Conservation (phyloP, 2,329 filamentous ascomycete species). For the Shiraia sp. region DNA sequence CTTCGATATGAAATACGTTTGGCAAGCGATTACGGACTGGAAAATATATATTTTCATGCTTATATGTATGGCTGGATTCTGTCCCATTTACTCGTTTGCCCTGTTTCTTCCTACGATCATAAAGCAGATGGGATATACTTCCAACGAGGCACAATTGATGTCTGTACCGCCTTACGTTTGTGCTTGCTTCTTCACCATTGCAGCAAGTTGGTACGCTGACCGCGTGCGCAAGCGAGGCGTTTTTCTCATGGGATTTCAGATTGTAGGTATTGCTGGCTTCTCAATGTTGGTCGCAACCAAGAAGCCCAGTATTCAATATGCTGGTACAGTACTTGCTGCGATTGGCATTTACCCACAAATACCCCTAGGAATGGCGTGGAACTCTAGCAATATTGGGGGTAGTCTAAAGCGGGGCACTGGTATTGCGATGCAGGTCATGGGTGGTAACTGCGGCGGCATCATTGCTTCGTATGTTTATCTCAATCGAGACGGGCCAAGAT, state of each 20-base stretch:
- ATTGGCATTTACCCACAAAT: slow-evolving; percentile 59
- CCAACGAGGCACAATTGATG: slow-evolving; percentile 43
- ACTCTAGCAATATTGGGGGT: slow-evolving; percentile 61
- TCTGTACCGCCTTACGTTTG: slow-evolving; percentile 64
- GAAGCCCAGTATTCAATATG: slow-evolving; percentile 36
- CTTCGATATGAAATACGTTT: slow-evolving; percentile 44
- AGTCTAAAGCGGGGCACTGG: slow-evolving; percentile 60
- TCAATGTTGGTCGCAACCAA: slow-evolving; percentile 33
- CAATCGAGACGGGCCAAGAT: slow-evolving; percentile 48
- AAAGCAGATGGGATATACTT: slow-evolving; percentile 63
- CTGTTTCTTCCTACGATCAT: slow-evolving; percentile 64
- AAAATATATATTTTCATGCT: slow-evolving; percentile 50
- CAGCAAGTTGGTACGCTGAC: slow-evolving; percentile 36
- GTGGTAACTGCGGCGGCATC: slow-evolving; percentile 73
- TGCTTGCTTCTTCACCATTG: slow-evolving; percentile 42
- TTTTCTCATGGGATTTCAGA: slow-evolving; percentile 37
- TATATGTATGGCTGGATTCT: slow-evolving; percentile 46
- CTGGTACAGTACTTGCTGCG: slow-evolving; percentile 39
- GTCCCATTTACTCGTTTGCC: slow-evolving; percentile 51
- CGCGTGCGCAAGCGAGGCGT: slow-evolving; percentile 31
- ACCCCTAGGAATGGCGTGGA: slow-evolving; percentile 61
- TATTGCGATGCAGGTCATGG: slow-evolving; percentile 61
- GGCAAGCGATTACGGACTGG: slow-evolving; percentile 46
- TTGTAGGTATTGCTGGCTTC: slow-evolving; percentile 59
- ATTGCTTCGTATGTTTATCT: slow-evolving; percentile 58